These are phyloP conservation scores for Penicillium egyptiacum DNA, from an alignment of 495 filamentous ascomycete species.

Conservation along the genomic window DNA sequence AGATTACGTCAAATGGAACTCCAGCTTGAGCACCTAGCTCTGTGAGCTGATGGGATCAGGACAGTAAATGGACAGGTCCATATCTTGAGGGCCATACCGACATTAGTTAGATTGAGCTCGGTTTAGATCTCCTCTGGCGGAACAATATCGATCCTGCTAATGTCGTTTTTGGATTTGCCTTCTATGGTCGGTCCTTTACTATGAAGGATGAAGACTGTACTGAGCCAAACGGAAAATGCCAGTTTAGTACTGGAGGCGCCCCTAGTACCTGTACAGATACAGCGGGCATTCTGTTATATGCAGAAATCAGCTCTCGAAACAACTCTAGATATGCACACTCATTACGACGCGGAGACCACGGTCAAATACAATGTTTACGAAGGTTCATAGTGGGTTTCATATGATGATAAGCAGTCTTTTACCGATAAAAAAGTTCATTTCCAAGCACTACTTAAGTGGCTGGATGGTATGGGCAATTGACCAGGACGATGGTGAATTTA, in stretches of 20 bases:
- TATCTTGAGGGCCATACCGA: slow-evolving; percentile 33
- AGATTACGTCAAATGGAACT: too few species aligned
- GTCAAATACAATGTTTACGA: neutral
- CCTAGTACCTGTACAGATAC: neutral
- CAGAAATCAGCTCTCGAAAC: neutral
- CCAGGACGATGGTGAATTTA: neutral
- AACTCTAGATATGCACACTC: neutral
- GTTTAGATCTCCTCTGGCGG: slow-evolving; percentile 36
- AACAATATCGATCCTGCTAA: slow-evolving; percentile 34
- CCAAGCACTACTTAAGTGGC: slow-evolving; percentile 23
- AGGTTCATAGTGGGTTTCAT: slow-evolving; percentile 43
- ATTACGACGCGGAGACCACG: neutral
- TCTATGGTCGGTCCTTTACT: slow-evolving; percentile 41
- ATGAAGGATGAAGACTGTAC: slow-evolving; percentile 35
- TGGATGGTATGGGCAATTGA: slow-evolving; percentile 37
- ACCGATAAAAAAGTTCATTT: slow-evolving; percentile 1
- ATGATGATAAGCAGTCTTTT: slow-evolving; percentile 42
- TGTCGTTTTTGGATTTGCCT: slow-evolving; percentile 38
- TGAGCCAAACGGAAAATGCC: slow-evolving; percentile 8
- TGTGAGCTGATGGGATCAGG: slow-evolving; percentile 19
- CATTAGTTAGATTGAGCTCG: slow-evolving; percentile 33
- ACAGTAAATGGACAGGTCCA: slow-evolving; percentile 23
- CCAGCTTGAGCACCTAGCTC: too few species aligned
- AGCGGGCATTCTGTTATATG: neutral
- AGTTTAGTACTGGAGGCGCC: neutral